Percentiles rank a stretch among this genome's conserved stretches.
Evolutionary conservation across 2,329 filamentous ascomycete genomes (phyloP).

Genomic region (Calonectria montana): DNA sequence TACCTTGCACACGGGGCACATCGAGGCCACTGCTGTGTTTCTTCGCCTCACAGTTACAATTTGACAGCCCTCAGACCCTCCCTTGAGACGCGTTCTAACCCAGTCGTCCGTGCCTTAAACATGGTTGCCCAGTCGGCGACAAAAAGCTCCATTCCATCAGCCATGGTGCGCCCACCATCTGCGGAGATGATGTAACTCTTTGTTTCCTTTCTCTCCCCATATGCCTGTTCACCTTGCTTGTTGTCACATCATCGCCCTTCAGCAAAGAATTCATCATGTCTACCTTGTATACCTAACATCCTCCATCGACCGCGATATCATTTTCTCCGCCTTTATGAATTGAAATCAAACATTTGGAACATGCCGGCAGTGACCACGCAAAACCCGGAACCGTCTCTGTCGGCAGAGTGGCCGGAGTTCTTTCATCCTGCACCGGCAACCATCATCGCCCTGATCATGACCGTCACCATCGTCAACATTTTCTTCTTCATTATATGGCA

Average conservation of each 20-base stretch:
- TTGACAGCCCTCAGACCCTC: slow-evolving; percentile 10
- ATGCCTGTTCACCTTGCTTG: not conserved
- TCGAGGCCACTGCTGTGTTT: slow-evolving; percentile 23
- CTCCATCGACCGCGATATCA: not conserved
- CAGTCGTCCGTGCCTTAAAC: slow-evolving; percentile 24
- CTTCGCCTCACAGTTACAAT: slow-evolving; percentile 11
- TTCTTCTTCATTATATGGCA: slow-evolving; percentile 35
- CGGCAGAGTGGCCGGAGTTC: slow-evolving; percentile 25
- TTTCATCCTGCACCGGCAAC: slow-evolving; percentile 31
- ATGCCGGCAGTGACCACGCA: slow-evolving; percentile 11
- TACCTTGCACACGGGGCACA: slow-evolving; percentile 27
- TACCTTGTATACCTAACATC: not conserved
- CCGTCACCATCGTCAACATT: slow-evolving; percentile 31
- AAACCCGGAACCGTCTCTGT: slow-evolving; percentile 1
- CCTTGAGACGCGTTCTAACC: slow-evolving; percentile 29
- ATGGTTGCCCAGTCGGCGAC: slow-evolving; percentile 28
- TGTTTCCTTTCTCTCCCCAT: slow-evolving; percentile 29
- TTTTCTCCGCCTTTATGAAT: not conserved
- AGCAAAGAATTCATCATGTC: not conserved
- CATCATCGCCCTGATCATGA: slow-evolving; percentile 34
- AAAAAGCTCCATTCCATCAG: slow-evolving; percentile 33
- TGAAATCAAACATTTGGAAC: not conserved
- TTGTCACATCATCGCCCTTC: not conserved
- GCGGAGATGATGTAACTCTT: slow-evolving; percentile 20
- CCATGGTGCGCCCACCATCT: slow-evolving; percentile 15